phyloP scores from a whole-genome alignment of 2,329 filamentous ascomycete genomes.

The Arachnomyces sp. region DNA sequence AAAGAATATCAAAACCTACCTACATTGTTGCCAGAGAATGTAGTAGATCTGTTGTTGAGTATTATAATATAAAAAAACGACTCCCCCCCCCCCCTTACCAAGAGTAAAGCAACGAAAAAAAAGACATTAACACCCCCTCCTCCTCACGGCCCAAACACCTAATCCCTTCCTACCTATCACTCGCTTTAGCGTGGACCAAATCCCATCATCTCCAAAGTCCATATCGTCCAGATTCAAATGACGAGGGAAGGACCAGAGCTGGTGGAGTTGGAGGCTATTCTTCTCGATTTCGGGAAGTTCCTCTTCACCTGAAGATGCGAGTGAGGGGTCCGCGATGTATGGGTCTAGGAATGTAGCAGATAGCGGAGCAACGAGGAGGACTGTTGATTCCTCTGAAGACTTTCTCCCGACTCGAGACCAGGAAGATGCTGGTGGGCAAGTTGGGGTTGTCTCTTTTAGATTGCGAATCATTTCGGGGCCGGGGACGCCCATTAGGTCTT shows the following conservation, averaged over 20 bases:
- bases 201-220: constrained; percentile 42
- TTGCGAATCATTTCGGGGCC: constrained; percentile 32
- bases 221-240: constrained; percentile 47
- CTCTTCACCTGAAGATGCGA: background rate
- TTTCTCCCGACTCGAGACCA: background rate
- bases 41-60: too few relatives aligned
- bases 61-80: too few relatives aligned
- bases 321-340: constrained; percentile 18
- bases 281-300: too few relatives aligned
- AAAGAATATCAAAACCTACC: too few relatives aligned
- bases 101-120: constrained; percentile 7
- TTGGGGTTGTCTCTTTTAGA: constrained; percentile 26
- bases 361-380: constrained; percentile 39
- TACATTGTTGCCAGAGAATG: too few relatives aligned
- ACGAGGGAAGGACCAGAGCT: constrained; percentile 36
- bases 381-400: constrained; percentile 16
- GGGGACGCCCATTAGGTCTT: constrained; percentile 42
- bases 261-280: constrained; percentile 25
- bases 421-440: constrained; percentile 17
- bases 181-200: constrained; percentile 36
- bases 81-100: background rate
- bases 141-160: constrained; percentile 39
- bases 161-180: constrained; percentile 42
- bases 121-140: constrained; percentile 19
- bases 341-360: constrained; percentile 36